Base-by-base conservation (phyloP, 257 asterid genomes). In the Lycium ferocissimum region DNA sequence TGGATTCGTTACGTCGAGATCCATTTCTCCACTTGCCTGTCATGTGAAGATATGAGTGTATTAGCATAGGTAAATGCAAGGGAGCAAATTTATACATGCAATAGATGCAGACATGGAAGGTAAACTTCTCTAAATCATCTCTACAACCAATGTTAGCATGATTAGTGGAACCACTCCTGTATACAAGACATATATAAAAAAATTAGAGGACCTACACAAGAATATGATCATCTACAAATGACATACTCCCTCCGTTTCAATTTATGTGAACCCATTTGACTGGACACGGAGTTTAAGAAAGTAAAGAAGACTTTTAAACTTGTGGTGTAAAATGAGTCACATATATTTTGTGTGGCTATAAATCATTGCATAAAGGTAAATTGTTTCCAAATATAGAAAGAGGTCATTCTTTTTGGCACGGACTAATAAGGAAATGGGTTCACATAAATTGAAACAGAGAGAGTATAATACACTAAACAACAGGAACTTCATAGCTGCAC, bases 21-120 rank as follows among this genome's bases (percentile, higher is more conserved):
- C 98, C 98, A 96, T 93, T 13, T 93, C 88, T 80, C 98, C 99
- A 81, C 98, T 94, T 73, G 91, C 94, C 98, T 94, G 90, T 88
- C 73, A 58, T 37, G n/a, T 81, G 82, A n/a, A 8, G 82, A 63
- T 15, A 80, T 53, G 66, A 59, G 49, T 58, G n/a, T 66, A 85
- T 62, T 62, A 54, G 54, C 35, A 14, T 35, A 40, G 20, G 58
- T 9, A 37, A 58, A 9, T 80, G 43, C 70, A 80, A 9, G 20
- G 65, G 33, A 11, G 33, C n/a, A 66, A 33, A 66, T 66, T 66
- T 75, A 14, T 75, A 22, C 81, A 75, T 3, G 22, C 62, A 22
- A 54, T 66, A 75, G 43, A 22, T 49, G 47, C 63, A 76, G 63
- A 53, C 47, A 54, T 53, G 33, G 35, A 53, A 14, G 0, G 33